phyloP scores from a whole-genome alignment of 2,329 filamentous ascomycete genomes.

The Fusarium sp. region DNA sequence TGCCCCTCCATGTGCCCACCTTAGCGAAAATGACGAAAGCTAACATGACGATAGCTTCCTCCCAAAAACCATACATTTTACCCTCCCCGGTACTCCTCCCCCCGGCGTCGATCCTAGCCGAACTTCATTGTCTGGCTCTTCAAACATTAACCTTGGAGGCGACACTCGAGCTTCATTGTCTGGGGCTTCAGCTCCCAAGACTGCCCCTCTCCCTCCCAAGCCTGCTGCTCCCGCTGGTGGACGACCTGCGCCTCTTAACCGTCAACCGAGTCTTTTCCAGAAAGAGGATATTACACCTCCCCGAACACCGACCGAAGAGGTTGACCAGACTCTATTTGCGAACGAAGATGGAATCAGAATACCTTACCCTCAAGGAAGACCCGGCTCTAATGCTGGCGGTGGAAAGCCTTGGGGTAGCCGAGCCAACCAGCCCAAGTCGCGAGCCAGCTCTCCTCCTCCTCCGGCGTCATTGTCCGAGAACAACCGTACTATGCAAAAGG shows the following conservation, averaged over 20 bases:
- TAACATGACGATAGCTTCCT: conserved; percentile 74
- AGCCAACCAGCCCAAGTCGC: conserved; percentile 82
- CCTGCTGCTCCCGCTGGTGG: conserved; percentile 32
- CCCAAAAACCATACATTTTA: conserved; percentile 92
- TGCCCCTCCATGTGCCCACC: conserved; percentile 27
- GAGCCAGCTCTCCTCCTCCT: conserved; percentile 78
- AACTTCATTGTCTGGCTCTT: conserved; percentile 46
- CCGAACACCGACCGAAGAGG: conserved; percentile 63
- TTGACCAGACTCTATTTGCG: conserved; percentile 60
- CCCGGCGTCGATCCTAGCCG: conserved; percentile 51
- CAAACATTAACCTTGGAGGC: conserved; percentile 20
- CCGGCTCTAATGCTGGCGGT: conserved; percentile 74
- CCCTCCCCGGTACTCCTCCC: conserved; percentile 68
- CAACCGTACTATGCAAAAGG: conserved; percentile 67
- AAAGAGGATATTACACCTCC: conserved; percentile 65
- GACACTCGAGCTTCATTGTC: conserved; percentile 44
- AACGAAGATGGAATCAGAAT: conserved; percentile 70
- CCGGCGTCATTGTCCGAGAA: conserved; percentile 82
- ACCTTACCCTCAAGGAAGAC: conserved; percentile 62
- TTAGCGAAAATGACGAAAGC: conserved; percentile 19
- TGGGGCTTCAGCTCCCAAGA: conserved; percentile 42
- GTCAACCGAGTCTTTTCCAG: conserved; percentile 66
- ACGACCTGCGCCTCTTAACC: conserved; percentile 47
- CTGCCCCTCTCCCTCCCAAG: conserved; percentile 5
- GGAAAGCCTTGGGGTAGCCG: conserved; percentile 81